phyloP scores from a whole-genome alignment of 1,284 basidiomycete genomes.

The Cutaneotrichosporon curvatum region DNA sequence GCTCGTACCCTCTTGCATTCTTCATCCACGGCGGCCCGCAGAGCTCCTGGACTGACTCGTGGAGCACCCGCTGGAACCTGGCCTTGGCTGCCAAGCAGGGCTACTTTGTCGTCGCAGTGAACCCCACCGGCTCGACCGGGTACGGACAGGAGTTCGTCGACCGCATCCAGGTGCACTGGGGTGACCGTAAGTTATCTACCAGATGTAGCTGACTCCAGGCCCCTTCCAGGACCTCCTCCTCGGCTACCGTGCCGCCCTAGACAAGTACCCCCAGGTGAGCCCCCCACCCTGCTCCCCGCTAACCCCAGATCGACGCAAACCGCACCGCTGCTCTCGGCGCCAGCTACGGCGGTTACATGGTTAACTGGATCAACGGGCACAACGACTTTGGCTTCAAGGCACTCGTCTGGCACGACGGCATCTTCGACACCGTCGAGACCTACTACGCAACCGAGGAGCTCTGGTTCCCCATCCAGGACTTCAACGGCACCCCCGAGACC shows the following conservation, averaged over 20 bases:
- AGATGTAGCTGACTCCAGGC: constrained; percentile 5
- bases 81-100: constrained; percentile 53
- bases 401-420: constrained; percentile 80
- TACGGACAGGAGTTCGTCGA: constrained; percentile 85
- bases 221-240: constrained; percentile 72
- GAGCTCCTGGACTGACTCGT: constrained; percentile 71
- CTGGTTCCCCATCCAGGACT: constrained; percentile 32
- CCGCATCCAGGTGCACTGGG: constrained; percentile 49
- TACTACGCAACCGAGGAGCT: constrained; percentile 64
- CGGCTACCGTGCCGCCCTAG: constrained; percentile 65
- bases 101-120: constrained; percentile 75
- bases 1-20: constrained; percentile 60
- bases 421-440: constrained; percentile 52
- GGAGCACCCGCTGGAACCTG: constrained; percentile 83
- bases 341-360: constrained; percentile 47
- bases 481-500: constrained; percentile 24
- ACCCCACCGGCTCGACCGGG: constrained; percentile 80
- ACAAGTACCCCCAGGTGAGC: constrained; percentile 62
- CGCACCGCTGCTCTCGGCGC: constrained; percentile 60
- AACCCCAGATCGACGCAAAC: constrained; percentile 62
- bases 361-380: constrained; percentile 88
- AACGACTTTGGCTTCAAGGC: constrained; percentile 84
- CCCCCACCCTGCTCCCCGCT: not conserved
- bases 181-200: constrained; percentile 24
- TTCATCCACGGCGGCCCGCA: constrained; percentile 46